phyloP scores from a whole-genome alignment of 2,329 filamentous ascomycete genomes.

The Fusarium staphyleae region DNA sequence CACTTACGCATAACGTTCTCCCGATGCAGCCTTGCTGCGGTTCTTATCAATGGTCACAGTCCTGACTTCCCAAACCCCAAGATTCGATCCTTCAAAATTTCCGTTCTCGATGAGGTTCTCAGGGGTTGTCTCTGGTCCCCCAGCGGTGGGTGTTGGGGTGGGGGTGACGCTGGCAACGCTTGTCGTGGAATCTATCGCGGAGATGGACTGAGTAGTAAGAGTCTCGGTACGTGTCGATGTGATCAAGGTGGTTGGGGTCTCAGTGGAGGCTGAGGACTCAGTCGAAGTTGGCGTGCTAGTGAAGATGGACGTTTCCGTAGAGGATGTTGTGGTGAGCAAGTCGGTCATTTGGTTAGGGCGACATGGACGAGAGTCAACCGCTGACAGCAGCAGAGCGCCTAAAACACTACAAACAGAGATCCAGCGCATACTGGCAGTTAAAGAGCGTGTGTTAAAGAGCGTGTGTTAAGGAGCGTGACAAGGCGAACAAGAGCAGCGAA shows the following conservation, averaged over 20 bases:
- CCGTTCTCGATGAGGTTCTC: conserved; percentile 2
- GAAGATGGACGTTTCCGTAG: too few relatives aligned
- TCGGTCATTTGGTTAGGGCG: conserved; percentile 4
- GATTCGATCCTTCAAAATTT: conserved; percentile 6
- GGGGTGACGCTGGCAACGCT: background rate
- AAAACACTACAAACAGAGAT: conserved; percentile 17
- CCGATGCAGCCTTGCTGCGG: conserved; percentile 3
- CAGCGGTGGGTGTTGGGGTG: background rate
- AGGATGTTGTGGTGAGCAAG: background rate
- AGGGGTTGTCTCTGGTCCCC: background rate
- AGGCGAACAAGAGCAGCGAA: too few relatives aligned
- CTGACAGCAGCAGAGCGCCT: conserved; percentile 12
- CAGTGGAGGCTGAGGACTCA: background rate
- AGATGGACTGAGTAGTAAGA: background rate
- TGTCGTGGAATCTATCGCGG: background rate
- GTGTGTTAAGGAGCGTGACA: conserved; percentile 7
- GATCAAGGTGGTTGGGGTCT: background rate
- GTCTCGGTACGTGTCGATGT: background rate
- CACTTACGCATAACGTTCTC: conserved; percentile 8
- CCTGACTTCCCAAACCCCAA: conserved; percentile 3
- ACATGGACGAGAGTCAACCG: conserved; percentile 9
- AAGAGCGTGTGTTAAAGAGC: conserved; percentile 15
- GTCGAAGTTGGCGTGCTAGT: background rate
- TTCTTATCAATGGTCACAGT: background rate
- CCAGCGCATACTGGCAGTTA: conserved; percentile 28